Evolutionary conservation across 73 alveolate species (phyloP), one percentile per base, ranked within the genome.

Genomic region (Paramecium sonneborni): DNA sequence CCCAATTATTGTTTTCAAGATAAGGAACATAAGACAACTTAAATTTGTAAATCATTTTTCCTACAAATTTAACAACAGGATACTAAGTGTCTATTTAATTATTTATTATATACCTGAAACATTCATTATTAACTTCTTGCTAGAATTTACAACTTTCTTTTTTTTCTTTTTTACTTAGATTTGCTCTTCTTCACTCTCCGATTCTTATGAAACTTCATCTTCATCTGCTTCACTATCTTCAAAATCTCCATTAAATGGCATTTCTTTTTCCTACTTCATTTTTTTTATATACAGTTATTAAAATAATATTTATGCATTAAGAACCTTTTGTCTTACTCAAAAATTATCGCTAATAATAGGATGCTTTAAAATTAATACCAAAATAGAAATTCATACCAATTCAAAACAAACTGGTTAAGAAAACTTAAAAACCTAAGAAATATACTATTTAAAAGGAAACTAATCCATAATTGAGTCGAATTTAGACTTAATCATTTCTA

Each of bases 1-100:
- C 96, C 94, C 97, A 96, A 85, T 92, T 94, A 43, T 92, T 95
- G 67, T 68, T 93, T 28, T 93, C 98, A 10, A 30, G 34, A 26
- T 92, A 48, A 41, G 93, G 90, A 24, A 44, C 67, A 72, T 88
- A 88, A 11, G 57, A 72, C 28, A 88, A 72, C 43, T 88, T 88
- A 57, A 76, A 88, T 18, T 88, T 88, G 46, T 57, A 88, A 30
- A 88, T 37, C 24, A 57, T 88, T 48, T 88, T 88, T 10, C 94
- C 94, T 23, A 88, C 94, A 44, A 88, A 88, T 52, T 69, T 88
- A 88, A 88, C 94, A 43, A 88, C 94, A 15, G 94, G 94, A 88
- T 88, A 88, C 56, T 88, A 70, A 23, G 94, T 88, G 38, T 88
- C 94, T 88, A 70, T 41, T 43, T 30, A 79, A 23, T 34, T 32